A percentile compares a stretch with the other conserved stretches of the same genome.
phyloP scores from a whole-genome alignment of 2,329 filamentous ascomycete species.

The Ophiosphaerella narmari region DNA sequence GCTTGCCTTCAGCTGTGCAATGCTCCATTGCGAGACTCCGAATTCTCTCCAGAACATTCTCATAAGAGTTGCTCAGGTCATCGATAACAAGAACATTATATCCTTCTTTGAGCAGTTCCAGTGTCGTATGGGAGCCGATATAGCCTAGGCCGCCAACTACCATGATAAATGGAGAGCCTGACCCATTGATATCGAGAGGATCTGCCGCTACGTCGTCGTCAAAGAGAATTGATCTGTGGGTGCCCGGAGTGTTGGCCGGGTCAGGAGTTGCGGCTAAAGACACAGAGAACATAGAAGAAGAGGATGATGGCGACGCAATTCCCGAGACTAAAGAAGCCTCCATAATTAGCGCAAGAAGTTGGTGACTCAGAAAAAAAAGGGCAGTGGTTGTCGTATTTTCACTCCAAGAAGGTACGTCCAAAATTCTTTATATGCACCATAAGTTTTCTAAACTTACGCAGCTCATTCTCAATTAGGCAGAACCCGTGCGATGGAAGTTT shows the following conservation, averaged over 20 bases:
- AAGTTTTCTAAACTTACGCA: slow-evolving; percentile 22
- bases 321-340: slow-evolving; percentile 23
- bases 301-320: slow-evolving; percentile 35
- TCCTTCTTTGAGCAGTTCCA: slow-evolving; percentile 59
- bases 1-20: slow-evolving; percentile 46
- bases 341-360: slow-evolving; percentile 23
- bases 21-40: slow-evolving; percentile 41
- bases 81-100: slow-evolving; percentile 58
- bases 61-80: slow-evolving; percentile 53
- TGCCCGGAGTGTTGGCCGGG: slow-evolving; percentile 50
- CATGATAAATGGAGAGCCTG: slow-evolving; percentile 51
- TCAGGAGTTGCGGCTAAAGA: slow-evolving; percentile 31
- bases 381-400: slow-evolving; percentile 15
- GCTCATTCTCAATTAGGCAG: slow-evolving; percentile 38
- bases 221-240: slow-evolving; percentile 52
- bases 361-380: slow-evolving; percentile 17
- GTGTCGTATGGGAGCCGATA: slow-evolving; percentile 61
- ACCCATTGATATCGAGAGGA: slow-evolving; percentile 46
- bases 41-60: slow-evolving; percentile 46
- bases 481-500: slow-evolving; percentile 38
- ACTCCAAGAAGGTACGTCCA: slow-evolving; percentile 28
- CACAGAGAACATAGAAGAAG: slow-evolving; percentile 35
- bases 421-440: slow-evolving; percentile 43
- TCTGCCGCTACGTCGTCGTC: slow-evolving; percentile 54
- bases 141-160: slow-evolving; percentile 61